Evolutionary conservation across 495 filamentous ascomycete genomes (phyloP), one percentile per base, ranked within the genome.

Genomic region (Achaetomiella virescens): DNA sequence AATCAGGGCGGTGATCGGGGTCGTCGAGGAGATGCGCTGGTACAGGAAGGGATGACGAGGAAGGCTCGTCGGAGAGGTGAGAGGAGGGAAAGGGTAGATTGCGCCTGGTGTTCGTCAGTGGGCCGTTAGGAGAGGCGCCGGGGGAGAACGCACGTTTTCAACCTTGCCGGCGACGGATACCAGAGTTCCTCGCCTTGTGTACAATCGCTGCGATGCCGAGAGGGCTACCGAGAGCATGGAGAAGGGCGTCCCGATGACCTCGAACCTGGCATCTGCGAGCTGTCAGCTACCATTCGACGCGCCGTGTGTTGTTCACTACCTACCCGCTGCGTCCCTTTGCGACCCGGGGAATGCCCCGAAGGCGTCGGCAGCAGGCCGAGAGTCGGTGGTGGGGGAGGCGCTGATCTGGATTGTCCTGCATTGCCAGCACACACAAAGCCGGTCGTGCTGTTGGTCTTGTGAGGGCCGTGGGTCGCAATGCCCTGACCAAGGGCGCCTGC

Each of bases 201-300:
- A 96, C 21, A 98, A 79, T 59, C 89, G 85, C 60, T 96, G 91
- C 27, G 93, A 97, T 22, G 93, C 87, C 40, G 93, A 95, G 35
- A 98, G 80, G 8, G 86, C 86, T 54, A 96, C 89, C 21, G 91
- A 95, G 62, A 98, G 87, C 43, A 98, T 81, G 33, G 95, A 96
- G 66, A 88, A 91, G 3, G 91, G 89, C 20, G 88, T 77, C 46
- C 91, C 93, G 58, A 97, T 72, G 29, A 97, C 89, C 66, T 97
- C 90, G 67, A 98, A 98, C 52, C 83, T 84, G 18, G 92, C 93
- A 84, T 97, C 93, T 96, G 57, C 3, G 20, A 9, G 17, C 11
- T 24, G 53, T 68, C 59, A 67, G 50, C 11, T 36, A 54, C 12
- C 27, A 33, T 37, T 3, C 14, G 54, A 22, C 36, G 46, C 47